Evolutionary conservation across 1,139 yeast species (phyloP).

Genomic region (Hanseniaspora uvarum): DNA sequence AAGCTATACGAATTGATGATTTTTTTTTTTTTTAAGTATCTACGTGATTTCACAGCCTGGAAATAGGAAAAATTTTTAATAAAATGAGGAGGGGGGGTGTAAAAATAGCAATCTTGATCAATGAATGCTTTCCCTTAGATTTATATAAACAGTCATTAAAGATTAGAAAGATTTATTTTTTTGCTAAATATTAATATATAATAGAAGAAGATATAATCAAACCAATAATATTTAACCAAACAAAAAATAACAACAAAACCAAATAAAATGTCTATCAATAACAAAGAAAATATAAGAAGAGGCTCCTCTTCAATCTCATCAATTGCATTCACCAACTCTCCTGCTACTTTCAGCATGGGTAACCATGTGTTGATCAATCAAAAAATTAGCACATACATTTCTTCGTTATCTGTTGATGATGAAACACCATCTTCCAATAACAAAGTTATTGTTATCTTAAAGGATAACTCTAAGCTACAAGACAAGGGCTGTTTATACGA

Average conservation of each 20-base stretch:
- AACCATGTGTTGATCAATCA: conserved; percentile 12
- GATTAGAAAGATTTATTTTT: too few relatives aligned
- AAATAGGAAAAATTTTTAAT: background rate
- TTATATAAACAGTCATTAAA: conserved; percentile 3
- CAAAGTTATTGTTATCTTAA: conserved; percentile 12
- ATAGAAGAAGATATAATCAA: background rate
- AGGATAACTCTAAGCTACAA: background rate
- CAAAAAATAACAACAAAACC: background rate
- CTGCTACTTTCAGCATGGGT: conserved; percentile 9
- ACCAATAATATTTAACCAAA: too few relatives aligned
- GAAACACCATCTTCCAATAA: background rate
- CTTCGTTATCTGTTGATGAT: background rate
- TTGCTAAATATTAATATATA: too few relatives aligned
- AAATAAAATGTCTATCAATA: conserved; percentile 7
- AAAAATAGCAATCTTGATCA: background rate
- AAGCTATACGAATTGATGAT: background rate
- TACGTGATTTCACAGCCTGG: background rate
- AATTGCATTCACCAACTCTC: conserved; percentile 1
- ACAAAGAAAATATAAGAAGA: conserved; percentile 5
- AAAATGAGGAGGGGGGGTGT: background rate
- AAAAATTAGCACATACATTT: conserved; percentile 15
- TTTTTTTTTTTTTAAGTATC: background rate
- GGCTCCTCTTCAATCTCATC: conserved; percentile 14
- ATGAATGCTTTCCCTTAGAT: background rate
- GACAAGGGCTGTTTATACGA: conserved; percentile 12